phyloP scores from a whole-genome alignment of 768 basidiomycete genomes.

The Naganishia randhawae region DNA sequence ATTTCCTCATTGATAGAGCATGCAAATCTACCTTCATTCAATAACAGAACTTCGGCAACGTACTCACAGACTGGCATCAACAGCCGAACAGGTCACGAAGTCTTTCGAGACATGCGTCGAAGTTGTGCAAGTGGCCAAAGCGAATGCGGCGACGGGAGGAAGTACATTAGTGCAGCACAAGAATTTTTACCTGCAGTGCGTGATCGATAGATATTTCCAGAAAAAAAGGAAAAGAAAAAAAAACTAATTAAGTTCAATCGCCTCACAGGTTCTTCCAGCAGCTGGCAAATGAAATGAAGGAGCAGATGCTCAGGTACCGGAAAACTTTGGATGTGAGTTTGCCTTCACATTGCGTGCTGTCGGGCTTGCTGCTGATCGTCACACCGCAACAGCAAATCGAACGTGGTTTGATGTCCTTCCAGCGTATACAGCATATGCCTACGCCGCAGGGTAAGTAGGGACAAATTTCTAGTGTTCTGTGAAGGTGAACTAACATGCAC shows the following conservation, averaged over 20 bases:
- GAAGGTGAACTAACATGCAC: not conserved
- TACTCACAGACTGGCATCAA: slow-evolving; percentile 14
- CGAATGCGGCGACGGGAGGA: slow-evolving; percentile 17
- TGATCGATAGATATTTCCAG: not conserved
- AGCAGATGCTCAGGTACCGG: slow-evolving; percentile 25
- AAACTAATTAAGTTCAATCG: not conserved
- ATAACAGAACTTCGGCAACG: slow-evolving; percentile 19
- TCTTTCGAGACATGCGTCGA: slow-evolving; percentile 26
- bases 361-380: not conserved
- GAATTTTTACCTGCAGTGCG: slow-evolving; percentile 24
- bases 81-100: slow-evolving; percentile 12
- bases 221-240: no score
- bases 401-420: slow-evolving; percentile 19
- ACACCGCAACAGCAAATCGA: slow-evolving; percentile 27
- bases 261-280: slow-evolving; percentile 23
- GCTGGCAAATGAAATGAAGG: slow-evolving; percentile 25
- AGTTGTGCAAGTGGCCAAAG: slow-evolving; percentile 19
- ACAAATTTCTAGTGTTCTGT: not conserved
- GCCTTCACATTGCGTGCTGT: not conserved
- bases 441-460: slow-evolving; percentile 24
- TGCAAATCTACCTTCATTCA: slow-evolving; percentile 27
- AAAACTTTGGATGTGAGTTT: slow-evolving; percentile 20
- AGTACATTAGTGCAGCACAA: slow-evolving; percentile 21
- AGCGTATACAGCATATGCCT: slow-evolving; percentile 24
- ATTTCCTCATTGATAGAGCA: not conserved